Conservation (phyloP, 805 yeast species). For the Candida berthetii region DNA sequence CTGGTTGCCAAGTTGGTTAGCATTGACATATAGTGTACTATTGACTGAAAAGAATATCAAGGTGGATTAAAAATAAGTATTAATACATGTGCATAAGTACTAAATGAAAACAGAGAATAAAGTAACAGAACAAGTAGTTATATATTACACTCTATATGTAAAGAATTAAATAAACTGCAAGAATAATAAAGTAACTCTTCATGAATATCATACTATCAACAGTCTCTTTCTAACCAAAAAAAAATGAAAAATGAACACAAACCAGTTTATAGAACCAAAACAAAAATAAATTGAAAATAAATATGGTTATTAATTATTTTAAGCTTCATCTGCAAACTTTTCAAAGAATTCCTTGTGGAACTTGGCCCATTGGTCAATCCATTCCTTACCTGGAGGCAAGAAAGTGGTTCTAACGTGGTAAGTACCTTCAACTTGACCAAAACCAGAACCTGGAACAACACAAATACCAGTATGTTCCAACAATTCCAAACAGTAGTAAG, state of each 20-base stretch:
- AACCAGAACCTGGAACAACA: slow-evolving; percentile 96
- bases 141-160: background rate
- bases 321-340: slow-evolving; percentile 34
- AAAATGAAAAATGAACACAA: no score
- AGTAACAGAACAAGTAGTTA: no score
- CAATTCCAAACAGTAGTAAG: slow-evolving; percentile 78
- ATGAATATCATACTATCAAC: no score
- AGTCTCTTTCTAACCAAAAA: no score
- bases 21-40: slow-evolving; percentile 22
- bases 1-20: slow-evolving; percentile 82
- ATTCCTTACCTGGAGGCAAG: slow-evolving; percentile 89
- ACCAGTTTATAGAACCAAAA: background rate
- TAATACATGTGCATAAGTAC: background rate
- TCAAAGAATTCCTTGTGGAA: slow-evolving; percentile 74
- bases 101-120: no score
- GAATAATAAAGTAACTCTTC: no score
- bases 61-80: background rate
- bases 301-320: slow-evolving; percentile 3
- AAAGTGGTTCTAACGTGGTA: slow-evolving; percentile 95
- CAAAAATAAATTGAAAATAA: background rate
- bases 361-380: slow-evolving; percentile 72
- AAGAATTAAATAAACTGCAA: background rate
- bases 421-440: slow-evolving; percentile 88
- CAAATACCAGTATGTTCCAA: slow-evolving; percentile 91
- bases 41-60: background rate